phyloP scores from a whole-genome alignment of 192 early-diverging fungal genomes.

The Linnemannia zychae region DNA sequence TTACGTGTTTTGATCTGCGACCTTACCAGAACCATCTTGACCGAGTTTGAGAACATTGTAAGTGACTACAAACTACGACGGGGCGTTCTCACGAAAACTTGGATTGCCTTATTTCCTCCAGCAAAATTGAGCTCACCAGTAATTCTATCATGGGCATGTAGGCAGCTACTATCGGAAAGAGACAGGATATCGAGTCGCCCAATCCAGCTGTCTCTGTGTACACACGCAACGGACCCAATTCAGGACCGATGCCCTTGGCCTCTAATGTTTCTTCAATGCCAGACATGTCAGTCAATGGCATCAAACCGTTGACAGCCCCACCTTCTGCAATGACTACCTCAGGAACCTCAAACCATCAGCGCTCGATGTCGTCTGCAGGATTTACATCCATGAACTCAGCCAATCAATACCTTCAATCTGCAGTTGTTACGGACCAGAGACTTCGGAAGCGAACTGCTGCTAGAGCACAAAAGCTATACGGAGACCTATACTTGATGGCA shows the following conservation, averaged over 20 bases:
- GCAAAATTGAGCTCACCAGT: conserved; percentile 2
- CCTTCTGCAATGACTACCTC: conserved; percentile 61
- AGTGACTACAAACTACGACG: background rate
- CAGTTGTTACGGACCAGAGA: conserved; percentile 55
- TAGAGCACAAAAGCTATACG: conserved; percentile 79
- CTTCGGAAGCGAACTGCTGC: conserved; percentile 75
- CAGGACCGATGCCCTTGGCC: conserved; percentile 20
- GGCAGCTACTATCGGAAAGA: conserved; percentile 70
- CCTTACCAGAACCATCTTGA: conserved; percentile 80
- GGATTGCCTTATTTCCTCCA: background rate
- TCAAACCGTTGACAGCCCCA: conserved; percentile 57
- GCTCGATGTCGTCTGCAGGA: conserved; percentile 56
- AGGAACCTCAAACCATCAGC: conserved; percentile 45
- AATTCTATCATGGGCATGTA: conserved; percentile 11
- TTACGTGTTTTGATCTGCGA: conserved; percentile 83
- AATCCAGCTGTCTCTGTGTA: conserved; percentile 40
- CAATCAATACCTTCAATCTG: conserved; percentile 43
- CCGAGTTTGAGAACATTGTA: conserved; percentile 76
- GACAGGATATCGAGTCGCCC: conserved; percentile 67
- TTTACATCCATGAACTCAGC: conserved; percentile 23
- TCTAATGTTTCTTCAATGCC: conserved; percentile 21
- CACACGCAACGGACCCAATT: conserved; percentile 24
- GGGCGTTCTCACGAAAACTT: background rate
- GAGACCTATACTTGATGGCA: conserved; percentile 81
- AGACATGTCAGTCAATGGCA: conserved; percentile 46